These are phyloP conservation scores for Zygosaccharomyces siamensis DNA, from an alignment of 805 yeast species.

Conservation along the genomic window DNA sequence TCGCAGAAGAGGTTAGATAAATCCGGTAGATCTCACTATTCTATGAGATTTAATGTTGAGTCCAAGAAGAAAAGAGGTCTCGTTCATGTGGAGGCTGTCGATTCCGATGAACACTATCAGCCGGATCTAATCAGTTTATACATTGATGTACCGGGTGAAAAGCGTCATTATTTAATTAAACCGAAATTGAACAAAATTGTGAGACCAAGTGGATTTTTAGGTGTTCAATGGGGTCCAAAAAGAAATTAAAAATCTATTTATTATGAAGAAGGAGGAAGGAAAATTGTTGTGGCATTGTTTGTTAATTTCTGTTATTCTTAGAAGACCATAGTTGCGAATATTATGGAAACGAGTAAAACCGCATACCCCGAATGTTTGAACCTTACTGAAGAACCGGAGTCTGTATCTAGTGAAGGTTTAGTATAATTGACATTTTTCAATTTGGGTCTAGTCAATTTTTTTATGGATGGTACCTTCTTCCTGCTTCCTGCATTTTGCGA, in stretches of 20 bases:
- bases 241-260: conserved; percentile 35
- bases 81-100: conserved; percentile 77
- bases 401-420: conserved; percentile 2
- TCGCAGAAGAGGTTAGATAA: conserved; percentile 56
- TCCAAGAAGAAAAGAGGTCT: conserved; percentile 60
- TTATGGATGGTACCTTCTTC: neutral
- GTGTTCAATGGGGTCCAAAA: conserved; percentile 84
- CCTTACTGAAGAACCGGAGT: conserved; percentile 7
- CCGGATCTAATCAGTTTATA: conserved; percentile 70
- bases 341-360: conserved; percentile 22
- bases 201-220: conserved; percentile 58
- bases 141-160: conserved; percentile 67
- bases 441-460: neutral
- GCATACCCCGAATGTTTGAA: conserved; percentile 11
- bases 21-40: conserved; percentile 73
- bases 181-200: conserved; percentile 51
- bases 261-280: neutral
- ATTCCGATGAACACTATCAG: conserved; percentile 50
- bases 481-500: neutral
- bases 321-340: conserved; percentile 19
- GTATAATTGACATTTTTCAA: conserved; percentile 1
- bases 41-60: conserved; percentile 84
- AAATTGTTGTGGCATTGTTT: neutral
- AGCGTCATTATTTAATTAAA: conserved; percentile 62
- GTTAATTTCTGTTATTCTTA: conserved; percentile 6